Base-by-base conservation (phyloP, 1,284 basidiomycete genomes). In the Porodaedalea pini region DNA sequence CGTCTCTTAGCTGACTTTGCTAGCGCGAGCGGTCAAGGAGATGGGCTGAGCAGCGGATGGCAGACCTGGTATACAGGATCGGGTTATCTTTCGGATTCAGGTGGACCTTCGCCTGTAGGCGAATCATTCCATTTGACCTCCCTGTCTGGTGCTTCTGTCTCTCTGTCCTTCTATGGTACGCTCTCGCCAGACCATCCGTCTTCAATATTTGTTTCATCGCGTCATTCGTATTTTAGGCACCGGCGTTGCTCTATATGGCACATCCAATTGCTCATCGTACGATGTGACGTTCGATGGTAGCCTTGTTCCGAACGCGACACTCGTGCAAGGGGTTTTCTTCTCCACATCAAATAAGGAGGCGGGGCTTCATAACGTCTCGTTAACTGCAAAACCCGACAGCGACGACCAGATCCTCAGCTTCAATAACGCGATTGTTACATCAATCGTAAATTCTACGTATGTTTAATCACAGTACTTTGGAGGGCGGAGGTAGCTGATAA, bases 281-380 rank as follows among this genome's bases (percentile, higher is more conserved):
- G 61, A 69, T 40, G 60, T 72, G 17, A 57, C 60, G 0, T 57
- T 74, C 32, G 72, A 74, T 57, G 65, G 63, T 45, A 44, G 21
- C 32, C 32, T 37, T 5, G 44, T 57, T 39, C 51, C 57, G 39
- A 34, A 56, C 25, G 31, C 57, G 23, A n/a, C 53, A 8, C 31
- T 58, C 34, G 31, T 59, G 27, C 48, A 40, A 31, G 48, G 54
- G 11, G 21, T 62, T 10, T 56, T 66, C 27, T 65, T 61, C 51
- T 53, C 58, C 10, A 40, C 51, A 15, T 60, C 61, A 2, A 47
- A 54, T 36, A 50, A 65, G 8, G n/a, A 19, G 2, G 41, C 53
- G 10, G 58, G 61, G 1, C 57, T 54, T 27, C 65, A 69, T 45
- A 61, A 48, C 40, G 57, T 69, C 10, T 63, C 63, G 11, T 27